Base-by-base conservation (phyloP, 1,139 yeast species). In the Pichia sp. region DNA sequence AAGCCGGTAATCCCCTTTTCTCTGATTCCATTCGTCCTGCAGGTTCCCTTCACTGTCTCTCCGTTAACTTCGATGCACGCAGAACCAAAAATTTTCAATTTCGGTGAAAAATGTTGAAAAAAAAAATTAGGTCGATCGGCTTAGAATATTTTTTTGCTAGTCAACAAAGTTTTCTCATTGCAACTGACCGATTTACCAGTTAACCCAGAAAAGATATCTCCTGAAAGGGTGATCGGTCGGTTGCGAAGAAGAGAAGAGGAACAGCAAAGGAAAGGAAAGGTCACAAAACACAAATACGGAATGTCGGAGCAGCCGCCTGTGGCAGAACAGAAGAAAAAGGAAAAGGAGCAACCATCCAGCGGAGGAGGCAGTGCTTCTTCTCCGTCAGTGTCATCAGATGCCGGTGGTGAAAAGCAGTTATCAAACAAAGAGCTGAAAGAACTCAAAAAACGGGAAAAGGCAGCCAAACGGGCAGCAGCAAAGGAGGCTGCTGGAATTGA, bases 351-450 rank as follows among this genome's bases (percentile, higher is more conserved):
- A 38, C 10, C 42, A 30, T 11, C 41, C 13, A 36, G 16, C n/a
- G 41, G n/a, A 11, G 41, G 41, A 23, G 26, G 26, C 16, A 36
- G 41, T 47, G 31, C 43, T 13, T 23, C 41, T 31, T 41, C 56
- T 1, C 46, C 50, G 6, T 38, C 53, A 7, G 42, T 52, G 8
- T 11, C 51, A 10, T 15, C 50, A 6, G 45, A 41, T 3, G 54
- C 53, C 8, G 36, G 46, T 5, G 50, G 49, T 7, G 40, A 49
- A 26, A 59, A 58, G 56, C 69, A 74, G 56, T 79, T 87, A 49
- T 74, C 90, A 8, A 88, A 90, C 63, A 90, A 90, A 65, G 96
- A 90, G 67, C 76, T 90, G 61, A 92, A 92, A 68, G 97, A 90
- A 64, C 73, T 85, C 69, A 89, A 90, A 69, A 90, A 90, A 76